Conservation (phyloP, 805 yeast species). For the Dipodascus geniculatus region DNA sequence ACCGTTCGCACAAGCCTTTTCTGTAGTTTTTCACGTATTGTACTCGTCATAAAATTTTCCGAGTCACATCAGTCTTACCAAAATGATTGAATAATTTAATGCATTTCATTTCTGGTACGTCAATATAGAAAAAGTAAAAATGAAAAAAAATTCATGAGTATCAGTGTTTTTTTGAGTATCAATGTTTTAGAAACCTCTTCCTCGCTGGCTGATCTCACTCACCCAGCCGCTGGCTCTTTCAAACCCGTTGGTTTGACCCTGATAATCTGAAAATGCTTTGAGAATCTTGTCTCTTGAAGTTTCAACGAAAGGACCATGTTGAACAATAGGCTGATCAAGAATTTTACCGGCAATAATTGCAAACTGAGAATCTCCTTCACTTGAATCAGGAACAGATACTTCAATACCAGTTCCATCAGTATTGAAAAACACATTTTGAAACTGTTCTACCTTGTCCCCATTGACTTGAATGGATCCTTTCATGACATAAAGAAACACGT, state of each 20-base stretch:
- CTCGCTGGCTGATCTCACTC: constrained; percentile 12
- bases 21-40: too few species aligned
- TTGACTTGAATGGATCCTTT: constrained; percentile 18
- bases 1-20: too few species aligned
- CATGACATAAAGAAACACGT: constrained; percentile 19
- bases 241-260: constrained; percentile 26
- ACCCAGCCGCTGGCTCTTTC: constrained; percentile 21
- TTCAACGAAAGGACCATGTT: constrained; percentile 85
- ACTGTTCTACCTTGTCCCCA: constrained; percentile 10
- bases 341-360: constrained; percentile 20
- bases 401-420: constrained; percentile 17
- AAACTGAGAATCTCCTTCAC: constrained; percentile 7
- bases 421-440: constrained; percentile 14
- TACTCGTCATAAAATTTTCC: too few species aligned
- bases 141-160: too few species aligned
- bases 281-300: constrained; percentile 49
- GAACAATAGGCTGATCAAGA: constrained; percentile 41
- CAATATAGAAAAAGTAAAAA: too few species aligned
- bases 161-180: too few species aligned
- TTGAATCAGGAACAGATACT: constrained; percentile 13
- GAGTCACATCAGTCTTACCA: too few species aligned
- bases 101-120: too few species aligned
- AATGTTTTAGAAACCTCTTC: too few species aligned
- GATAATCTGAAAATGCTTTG: constrained; percentile 61
- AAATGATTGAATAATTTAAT: too few species aligned